Base-by-base conservation (phyloP, 139 green algal species). In the Chlorella sp. region DNA sequence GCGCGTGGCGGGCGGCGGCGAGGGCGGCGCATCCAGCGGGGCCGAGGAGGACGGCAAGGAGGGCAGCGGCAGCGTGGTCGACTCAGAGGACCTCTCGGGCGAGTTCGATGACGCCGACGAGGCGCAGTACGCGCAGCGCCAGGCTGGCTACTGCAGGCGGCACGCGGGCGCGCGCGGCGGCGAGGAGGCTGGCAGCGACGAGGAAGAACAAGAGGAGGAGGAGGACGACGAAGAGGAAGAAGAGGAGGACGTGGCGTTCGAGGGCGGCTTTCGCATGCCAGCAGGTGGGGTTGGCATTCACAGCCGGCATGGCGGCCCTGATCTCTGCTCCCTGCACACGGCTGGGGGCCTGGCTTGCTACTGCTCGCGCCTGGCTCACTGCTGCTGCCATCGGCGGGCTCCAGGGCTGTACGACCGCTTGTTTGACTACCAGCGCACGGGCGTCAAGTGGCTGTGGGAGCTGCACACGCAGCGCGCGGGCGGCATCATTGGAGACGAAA, bases 361-460 rank as follows among this genome's bases (percentile, higher is more conserved):
- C 14, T 55, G 46, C 46, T 17, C 14, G 46, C 17, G 46, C 46
- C 46, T 55, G 46, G 14, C 46, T 55, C 46, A 55, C 17, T 55
- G 14, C 46, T 17, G 14, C 46, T 55, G 46, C 46, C 46, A 27
- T 55, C 46, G 14, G 17, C 46, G 46, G 14, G 14, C 14, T 55
- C 23, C 60, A 67, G 73, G 72, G 63, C 67, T 95, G 21, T 97
- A 86, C 58, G 60, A 66, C 35, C 77, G 85, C 42, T 80, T 98
- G 67, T 97, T 98, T 82, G 89, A 94, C 65, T 99, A 98, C 82
- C 95, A 98, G 84, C 86, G 84, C 33, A 97, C 92, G 11, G 93
- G 88, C 0, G 89, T 99, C 3, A 97, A 98, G 82, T 99, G 95
- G 95, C 77, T 99, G 74, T 99, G 95, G 95, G 95, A 99, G 90